Evolutionary conservation across 331 rosid species (phyloP).

Genomic region (Stylosanthes scabra): DNA sequence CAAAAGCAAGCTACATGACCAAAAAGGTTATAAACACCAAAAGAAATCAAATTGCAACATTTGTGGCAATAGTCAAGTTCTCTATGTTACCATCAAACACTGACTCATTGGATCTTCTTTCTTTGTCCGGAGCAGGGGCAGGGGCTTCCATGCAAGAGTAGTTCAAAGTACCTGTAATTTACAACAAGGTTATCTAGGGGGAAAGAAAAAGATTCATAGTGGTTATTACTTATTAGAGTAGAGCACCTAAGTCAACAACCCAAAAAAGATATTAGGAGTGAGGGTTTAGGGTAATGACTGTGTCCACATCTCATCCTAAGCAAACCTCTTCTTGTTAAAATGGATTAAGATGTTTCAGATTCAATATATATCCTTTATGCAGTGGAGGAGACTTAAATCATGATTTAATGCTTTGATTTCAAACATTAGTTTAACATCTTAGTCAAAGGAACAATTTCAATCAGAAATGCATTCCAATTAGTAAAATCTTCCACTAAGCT

Average conservation of each 20-base stretch:
- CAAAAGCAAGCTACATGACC: constrained; percentile 69
- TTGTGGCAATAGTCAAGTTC: neutral
- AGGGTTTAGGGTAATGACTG: no score
- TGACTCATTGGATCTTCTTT: constrained; percentile 50
- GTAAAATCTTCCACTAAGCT: neutral
- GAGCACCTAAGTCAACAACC: no score
- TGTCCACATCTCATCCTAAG: neutral
- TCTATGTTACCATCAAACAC: constrained; percentile 64
- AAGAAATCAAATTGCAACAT: neutral
- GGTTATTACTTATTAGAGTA: no score
- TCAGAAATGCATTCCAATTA: constrained; percentile 7
- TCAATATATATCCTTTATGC: neutral
- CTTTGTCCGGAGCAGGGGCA: constrained; percentile 54
- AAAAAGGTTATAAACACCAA: neutral
- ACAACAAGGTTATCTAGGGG: constrained; percentile 17
- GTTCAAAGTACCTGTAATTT: constrained; percentile 60
- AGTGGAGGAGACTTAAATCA: neutral
- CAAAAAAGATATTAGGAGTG: no score
- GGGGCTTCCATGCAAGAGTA: constrained; percentile 65
- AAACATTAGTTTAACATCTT: constrained; percentile 2
- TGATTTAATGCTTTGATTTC: constrained; percentile 1
- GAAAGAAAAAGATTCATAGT: no score
- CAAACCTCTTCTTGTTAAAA: neutral
- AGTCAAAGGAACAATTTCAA: constrained; percentile 1
- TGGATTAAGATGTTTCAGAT: neutral